Conservation (phyloP, 2,329 filamentous ascomycete species). For the Venturia pyrina region DNA sequence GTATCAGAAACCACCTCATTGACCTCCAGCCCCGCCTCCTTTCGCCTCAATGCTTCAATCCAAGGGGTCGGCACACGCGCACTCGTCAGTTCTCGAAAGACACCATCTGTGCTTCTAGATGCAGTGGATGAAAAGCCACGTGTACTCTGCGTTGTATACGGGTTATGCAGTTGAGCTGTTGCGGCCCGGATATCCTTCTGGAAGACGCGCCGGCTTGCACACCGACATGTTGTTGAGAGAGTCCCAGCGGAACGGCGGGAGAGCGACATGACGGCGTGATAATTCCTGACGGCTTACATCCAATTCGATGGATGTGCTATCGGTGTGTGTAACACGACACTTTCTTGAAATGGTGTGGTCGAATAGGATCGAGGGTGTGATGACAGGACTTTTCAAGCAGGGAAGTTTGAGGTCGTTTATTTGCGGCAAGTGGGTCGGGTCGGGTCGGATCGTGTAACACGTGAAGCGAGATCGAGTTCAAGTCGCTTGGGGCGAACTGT, state of each 20-base stretch:
- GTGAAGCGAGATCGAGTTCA: background rate
- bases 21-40: conserved; percentile 22
- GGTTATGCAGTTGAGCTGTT: background rate
- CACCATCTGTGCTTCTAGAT: conserved; percentile 40
- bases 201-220: background rate
- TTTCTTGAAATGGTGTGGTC: background rate
- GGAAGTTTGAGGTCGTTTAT: background rate
- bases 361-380: background rate
- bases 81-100: conserved; percentile 49
- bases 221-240: background rate
- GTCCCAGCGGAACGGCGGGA: background rate
- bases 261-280: background rate
- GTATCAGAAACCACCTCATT: conserved; percentile 13
- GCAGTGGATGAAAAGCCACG: background rate
- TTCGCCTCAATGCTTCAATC: conserved; percentile 53
- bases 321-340: background rate
- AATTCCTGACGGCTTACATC: background rate
- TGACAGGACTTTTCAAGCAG: background rate
- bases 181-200: background rate
- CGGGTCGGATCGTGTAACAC: background rate
- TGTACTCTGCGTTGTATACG: background rate
- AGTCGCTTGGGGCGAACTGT: background rate
- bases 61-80: conserved; percentile 56
- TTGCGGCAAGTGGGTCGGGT: background rate
- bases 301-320: background rate